Base-by-base conservation (phyloP, 2,329 filamentous ascomycete genomes). In the Hymenoscyphus linearis region DNA sequence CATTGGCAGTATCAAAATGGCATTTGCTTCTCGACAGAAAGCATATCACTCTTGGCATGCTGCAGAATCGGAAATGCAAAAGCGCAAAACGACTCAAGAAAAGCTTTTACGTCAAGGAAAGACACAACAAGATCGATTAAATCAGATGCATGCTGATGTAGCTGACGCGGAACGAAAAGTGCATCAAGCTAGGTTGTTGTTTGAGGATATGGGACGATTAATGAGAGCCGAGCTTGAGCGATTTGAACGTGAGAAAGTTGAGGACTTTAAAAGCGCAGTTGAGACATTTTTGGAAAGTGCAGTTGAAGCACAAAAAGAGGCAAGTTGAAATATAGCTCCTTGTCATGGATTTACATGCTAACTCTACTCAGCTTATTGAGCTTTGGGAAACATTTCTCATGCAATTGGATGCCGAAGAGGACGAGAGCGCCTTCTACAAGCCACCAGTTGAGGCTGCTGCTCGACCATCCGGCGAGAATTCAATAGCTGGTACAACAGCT, bases 321-420 rank as follows among this genome's bases (percentile, higher is more conserved):
- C 85, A 79, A 74, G 80, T 77, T 9, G 53, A 25, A n/a, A 35
- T 9, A 25, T n/a, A 47, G 13, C 13, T 25, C 53, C 76, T 0
- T 76, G 77, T 52, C 79, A 79, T 60, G 76, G 74, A 1, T 72
- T 78, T 0, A 73, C 70, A 5, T 13, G 53, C 57, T 44, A 57
- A 59, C 60, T 53, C 66, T 18, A 22, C 55, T 13, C 37, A 85
- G 81, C 76, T 85, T 66, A 86, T 87, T 71, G 95, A 99, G 76
- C 88, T 98, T 65, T 99, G 95, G 95, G 95, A 99, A 77, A 98
- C 95, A 0, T 99, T 96, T 79, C 81, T 99, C 58, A 88, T 98
- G 82, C 95, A 97, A 74, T 81, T 99, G 52, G 95, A 99, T 73
- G 90, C 91, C 9, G 93, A 96, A 70, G 93, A 98, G 62, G 91